phyloP scores from a whole-genome alignment of 306 rosid genomes.

The Vicia sativa region DNA sequence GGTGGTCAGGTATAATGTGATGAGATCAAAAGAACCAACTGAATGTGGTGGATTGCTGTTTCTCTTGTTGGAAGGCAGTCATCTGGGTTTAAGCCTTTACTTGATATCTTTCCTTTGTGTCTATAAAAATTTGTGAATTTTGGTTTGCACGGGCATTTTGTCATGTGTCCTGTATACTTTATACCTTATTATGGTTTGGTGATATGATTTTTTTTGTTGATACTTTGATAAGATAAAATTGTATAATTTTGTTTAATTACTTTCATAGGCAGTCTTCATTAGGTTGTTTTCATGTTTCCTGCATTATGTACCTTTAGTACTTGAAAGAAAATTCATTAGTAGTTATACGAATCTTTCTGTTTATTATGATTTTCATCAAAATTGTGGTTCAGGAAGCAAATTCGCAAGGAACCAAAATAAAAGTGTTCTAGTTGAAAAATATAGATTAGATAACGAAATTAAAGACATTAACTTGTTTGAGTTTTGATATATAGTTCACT shows the following conservation, averaged over 20 bases:
- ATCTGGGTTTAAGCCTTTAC: conserved; percentile 38
- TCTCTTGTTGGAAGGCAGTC: conserved; percentile 36
- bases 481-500: neutral
- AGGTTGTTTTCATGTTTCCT: neutral
- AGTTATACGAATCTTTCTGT: neutral
- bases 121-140: conserved; percentile 39
- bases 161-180: conserved; percentile 33
- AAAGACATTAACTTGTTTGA: neutral
- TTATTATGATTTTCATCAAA: neutral
- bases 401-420: neutral
- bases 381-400: neutral
- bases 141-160: conserved; percentile 29
- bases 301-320: neutral
- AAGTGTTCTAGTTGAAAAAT: neutral
- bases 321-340: neutral
- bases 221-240: conserved; percentile 22
- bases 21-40: conserved; percentile 37
- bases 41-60: conserved; percentile 43
- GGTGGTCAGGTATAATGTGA: conserved; percentile 42
- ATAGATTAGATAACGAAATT: neutral
- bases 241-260: conserved; percentile 21
- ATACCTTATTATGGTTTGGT: conserved; percentile 33
- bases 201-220: conserved; percentile 21
- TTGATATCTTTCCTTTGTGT: conserved; percentile 36
- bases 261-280: conserved; percentile 5